phyloP scores from a whole-genome alignment of 805 yeast species.

The Candida montana region DNA sequence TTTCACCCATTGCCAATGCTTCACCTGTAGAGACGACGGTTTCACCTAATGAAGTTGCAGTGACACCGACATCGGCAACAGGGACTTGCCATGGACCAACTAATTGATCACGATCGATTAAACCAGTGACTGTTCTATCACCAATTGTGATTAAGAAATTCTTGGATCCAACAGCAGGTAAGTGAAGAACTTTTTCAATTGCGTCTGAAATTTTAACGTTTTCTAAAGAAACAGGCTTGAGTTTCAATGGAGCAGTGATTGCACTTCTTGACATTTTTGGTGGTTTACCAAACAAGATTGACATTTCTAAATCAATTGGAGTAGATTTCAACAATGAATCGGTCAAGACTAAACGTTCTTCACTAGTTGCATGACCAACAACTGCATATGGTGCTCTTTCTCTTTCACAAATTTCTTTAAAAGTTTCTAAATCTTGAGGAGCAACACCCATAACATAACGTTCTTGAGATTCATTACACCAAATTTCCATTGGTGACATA shows the following conservation, averaged over 20 bases:
- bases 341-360: slow-evolving; percentile 73
- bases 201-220: slow-evolving; percentile 53
- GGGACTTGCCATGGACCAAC: slow-evolving; percentile 99
- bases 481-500: slow-evolving; percentile 98
- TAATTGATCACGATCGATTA: slow-evolving; percentile 95
- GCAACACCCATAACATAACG: slow-evolving; percentile 93
- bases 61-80: slow-evolving; percentile 96
- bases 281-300: slow-evolving; percentile 91
- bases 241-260: slow-evolving; percentile 50
- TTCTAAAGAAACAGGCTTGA: slow-evolving; percentile 34
- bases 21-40: slow-evolving; percentile 78
- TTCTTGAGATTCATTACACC: slow-evolving; percentile 99
- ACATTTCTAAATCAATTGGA: slow-evolving; percentile 95
- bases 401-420: slow-evolving; percentile 79
- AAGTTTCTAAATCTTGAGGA: slow-evolving; percentile 64
- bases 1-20: slow-evolving; percentile 96
- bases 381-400: slow-evolving; percentile 96
- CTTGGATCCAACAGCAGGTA: slow-evolving; percentile 95
- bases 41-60: slow-evolving; percentile 83
- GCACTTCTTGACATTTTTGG: slow-evolving; percentile 89
- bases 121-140: slow-evolving; percentile 95
- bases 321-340: slow-evolving; percentile 74
- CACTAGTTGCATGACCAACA: slow-evolving; percentile 90
- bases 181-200: slow-evolving; percentile 70
- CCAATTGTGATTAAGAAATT: slow-evolving; percentile 95